Evolutionary conservation across 2,329 filamentous ascomycete species (phyloP), one percentile per base, ranked within the genome.

Genomic region (Aspergillus candidus): DNA sequence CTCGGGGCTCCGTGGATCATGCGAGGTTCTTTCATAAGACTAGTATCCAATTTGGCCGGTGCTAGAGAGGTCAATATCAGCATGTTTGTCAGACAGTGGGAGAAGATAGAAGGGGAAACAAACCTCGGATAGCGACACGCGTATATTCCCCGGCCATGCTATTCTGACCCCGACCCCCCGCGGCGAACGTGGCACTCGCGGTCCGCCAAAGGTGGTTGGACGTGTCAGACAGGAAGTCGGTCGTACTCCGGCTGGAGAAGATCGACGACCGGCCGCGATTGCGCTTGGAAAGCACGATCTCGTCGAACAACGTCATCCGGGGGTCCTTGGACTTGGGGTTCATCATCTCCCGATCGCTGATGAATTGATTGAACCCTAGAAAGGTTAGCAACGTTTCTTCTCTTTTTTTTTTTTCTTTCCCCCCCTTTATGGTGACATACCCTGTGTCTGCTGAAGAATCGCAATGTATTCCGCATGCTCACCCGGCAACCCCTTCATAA

Each of bases 1-100:
- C 78, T 69, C 22, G 89, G 89, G n/a, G 89, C 82, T 31, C 90
- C 90, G 63, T 94, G 88, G 32, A 95, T 91, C 50, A 87, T 82
- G 46, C 90, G 79, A 27, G 90, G 90, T 67, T 96, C 90, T 63
- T 88, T 88, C 88, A 97, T 95, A 37, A 96, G 73, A 11, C 82
- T 79, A 4, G 84, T 78, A 58, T 98, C 93, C 8, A 98, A 76
- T 59, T 87, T 90, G 6, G 87, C 82, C 4, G 93, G 93, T 32
- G 87, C 82, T 53, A 81, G 42, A 80, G 72, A 30, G 33, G 35
- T 38, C 8, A 11, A 81, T 72, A 29, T 74, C 67, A 46, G 76
- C 32, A 11, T 8, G 29, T 12, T n/a, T 38, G 27, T n/a, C 31
- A 30, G 35, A 18, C 32, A 30, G 6, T 15, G 15, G 15, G 44